Conservation (phyloP, 2,329 filamentous ascomycete species). For the Coniochaeta prunicola region DNA sequence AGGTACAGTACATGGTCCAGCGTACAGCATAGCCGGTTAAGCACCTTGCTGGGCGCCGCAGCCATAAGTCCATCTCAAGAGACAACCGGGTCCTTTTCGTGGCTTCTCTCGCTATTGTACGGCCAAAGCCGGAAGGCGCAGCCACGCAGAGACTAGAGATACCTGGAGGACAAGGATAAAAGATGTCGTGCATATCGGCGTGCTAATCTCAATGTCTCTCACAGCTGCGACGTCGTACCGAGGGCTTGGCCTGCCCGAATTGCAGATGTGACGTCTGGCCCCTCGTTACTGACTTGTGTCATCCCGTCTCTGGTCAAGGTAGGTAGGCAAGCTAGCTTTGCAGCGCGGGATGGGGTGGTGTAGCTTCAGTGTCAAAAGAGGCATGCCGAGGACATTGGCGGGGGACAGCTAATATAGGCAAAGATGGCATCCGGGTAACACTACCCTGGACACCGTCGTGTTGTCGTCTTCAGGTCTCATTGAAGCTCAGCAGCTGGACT, state of each 20-base stretch:
- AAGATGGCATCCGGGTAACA: background rate
- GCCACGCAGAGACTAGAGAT: background rate
- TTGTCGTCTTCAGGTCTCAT: background rate
- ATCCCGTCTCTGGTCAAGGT: background rate
- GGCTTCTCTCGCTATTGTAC: background rate
- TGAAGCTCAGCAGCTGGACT: background rate
- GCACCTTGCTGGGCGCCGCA: background rate
- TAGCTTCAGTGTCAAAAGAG: background rate
- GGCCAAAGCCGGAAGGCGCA: background rate
- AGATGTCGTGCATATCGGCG: background rate
- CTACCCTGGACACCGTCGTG: background rate
- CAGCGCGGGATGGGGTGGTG: background rate
- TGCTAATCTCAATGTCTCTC: background rate
- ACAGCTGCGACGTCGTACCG: background rate
- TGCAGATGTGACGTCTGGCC: background rate
- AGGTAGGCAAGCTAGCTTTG: background rate
- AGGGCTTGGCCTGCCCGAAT: background rate
- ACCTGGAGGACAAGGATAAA: background rate
- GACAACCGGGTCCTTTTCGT: background rate
- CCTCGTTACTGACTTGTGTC: background rate
- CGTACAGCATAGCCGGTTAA: background rate
- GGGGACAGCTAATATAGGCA: background rate
- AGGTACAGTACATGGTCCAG: background rate
- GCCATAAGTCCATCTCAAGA: background rate
- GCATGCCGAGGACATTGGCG: background rate